Evolutionary conservation across 2,329 filamentous ascomycete species (phyloP), one percentile per base, ranked within the genome.

Genomic region (Fusarium guadeloupense): DNA sequence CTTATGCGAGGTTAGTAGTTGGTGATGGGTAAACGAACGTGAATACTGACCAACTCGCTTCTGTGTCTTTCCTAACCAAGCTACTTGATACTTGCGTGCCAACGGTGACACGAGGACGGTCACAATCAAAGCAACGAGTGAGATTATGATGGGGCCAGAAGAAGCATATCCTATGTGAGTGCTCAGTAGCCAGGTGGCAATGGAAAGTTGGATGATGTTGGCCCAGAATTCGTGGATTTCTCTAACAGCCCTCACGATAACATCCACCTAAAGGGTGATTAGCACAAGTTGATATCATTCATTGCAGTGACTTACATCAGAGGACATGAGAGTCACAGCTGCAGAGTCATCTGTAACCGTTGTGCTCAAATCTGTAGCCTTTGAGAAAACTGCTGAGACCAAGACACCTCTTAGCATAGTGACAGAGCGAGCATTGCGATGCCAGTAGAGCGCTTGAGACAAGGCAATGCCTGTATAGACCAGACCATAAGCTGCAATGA

Each of bases 311-410:
- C 69, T 66, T 67, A 70, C 72, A 71, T 78, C 77, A 12, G 76
- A 73, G 43, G 76, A 78, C 76, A 79, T 79, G 40, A 79, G 70
- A 3, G 77, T 79, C 14, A 78, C 67, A 2, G 76, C 69, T 5
- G 74, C 73, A 6, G 72, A 69, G 48, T 76, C 70, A 16, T 74
- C 71, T 8, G 67, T 56, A 16, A 59, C 56, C 6, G 69, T 66
- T 13, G 69, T 67, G 6, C 68, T 72, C 25, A 74, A 59, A 7
- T 69, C 63, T 1, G 71, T 75, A 2, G 73, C 69, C 41, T 77
- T 76, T 25, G 65, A 53, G 49, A 75, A 78, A 7, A 78, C 63
- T 3, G 71, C 69, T 10, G 74, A 69, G 14, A 74, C 71, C 14
- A 77, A 55, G 4, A 70, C 55, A 1, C 72, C 72, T 6, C 72